These are phyloP conservation scores for Halophytophthora polymorphica DNA, from an alignment of 352 stramenopile genomes.

Conservation along the genomic window DNA sequence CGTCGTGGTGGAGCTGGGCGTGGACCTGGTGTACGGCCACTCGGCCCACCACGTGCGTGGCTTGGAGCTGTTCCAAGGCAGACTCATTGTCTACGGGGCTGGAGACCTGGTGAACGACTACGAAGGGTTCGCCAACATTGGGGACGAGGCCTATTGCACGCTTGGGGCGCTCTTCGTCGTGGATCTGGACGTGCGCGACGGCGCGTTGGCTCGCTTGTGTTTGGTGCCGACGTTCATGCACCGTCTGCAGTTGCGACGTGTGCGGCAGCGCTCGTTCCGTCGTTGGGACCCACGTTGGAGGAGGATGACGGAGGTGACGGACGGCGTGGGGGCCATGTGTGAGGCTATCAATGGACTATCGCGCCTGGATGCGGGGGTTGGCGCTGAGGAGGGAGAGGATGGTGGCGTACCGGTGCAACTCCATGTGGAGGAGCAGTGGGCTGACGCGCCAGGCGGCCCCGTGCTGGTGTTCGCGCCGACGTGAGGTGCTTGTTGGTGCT, in stretches of 20 bases:
- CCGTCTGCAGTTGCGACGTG: constrained; percentile 26
- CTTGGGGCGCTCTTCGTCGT: constrained; percentile 35
- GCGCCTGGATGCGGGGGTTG: constrained; percentile 2
- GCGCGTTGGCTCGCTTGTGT: constrained; percentile 18
- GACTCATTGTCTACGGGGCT: constrained; percentile 44
- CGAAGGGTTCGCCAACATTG: constrained; percentile 36
- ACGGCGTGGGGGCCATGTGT: constrained; percentile 12
- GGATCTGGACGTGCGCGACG: constrained; percentile 17
- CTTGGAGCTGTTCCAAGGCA: constrained; percentile 37
- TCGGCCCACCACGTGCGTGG: constrained; percentile 46
- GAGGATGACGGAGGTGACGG: constrained; percentile 3
- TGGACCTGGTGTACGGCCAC: constrained; percentile 46
- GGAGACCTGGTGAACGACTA: constrained; percentile 53
- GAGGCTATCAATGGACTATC: constrained; percentile 7
- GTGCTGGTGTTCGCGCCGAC: constrained; percentile 6
- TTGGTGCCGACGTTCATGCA: constrained; percentile 40
- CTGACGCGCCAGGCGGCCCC: constrained; percentile 13
- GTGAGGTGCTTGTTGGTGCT: too few species aligned
- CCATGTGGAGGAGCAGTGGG: constrained; percentile 15
- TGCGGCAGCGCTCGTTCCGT: constrained; percentile 7
- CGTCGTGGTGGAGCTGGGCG: constrained; percentile 30
- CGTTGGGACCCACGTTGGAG: constrained; percentile 11
- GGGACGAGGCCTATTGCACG: constrained; percentile 32
- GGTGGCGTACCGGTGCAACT: constrained; percentile 10
- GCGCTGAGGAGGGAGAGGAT: constrained; percentile 7